phyloP scores from a whole-genome alignment of 768 basidiomycete species.

The Coprinopsis cinerea region DNA sequence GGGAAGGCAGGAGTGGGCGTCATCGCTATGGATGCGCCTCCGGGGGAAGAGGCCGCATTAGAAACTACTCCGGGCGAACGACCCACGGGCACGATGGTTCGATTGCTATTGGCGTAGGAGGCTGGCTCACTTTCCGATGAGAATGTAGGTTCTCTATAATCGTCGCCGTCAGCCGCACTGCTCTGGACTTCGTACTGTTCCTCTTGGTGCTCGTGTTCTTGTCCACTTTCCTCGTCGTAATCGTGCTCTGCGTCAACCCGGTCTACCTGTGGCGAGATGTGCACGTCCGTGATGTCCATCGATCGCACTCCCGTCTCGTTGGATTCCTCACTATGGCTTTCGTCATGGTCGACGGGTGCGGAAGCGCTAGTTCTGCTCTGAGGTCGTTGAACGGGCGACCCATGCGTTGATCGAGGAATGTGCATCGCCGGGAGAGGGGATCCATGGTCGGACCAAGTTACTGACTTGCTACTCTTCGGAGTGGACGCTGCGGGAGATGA shows the following conservation, averaged over 20 bases:
- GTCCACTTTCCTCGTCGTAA: constrained; percentile 18
- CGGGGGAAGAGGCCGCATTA: constrained; percentile 40
- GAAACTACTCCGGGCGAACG: constrained; percentile 30
- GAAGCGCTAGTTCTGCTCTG: constrained; percentile 15
- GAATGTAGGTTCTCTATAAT: constrained; percentile 56
- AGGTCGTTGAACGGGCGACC: constrained; percentile 38
- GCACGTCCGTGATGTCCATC: constrained; percentile 52
- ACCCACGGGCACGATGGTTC: constrained; percentile 23
- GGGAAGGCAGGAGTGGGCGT: constrained; percentile 69
- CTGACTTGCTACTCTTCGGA: constrained; percentile 49
- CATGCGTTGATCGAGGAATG: constrained; percentile 45
- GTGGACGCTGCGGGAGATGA: constrained; percentile 63
- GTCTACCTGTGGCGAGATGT: constrained; percentile 35
- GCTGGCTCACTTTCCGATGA: constrained; percentile 57
- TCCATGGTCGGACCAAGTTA: constrained; percentile 31
- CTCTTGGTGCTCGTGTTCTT: constrained; percentile 12
- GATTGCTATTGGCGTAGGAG: constrained; percentile 26
- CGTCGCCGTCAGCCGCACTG: constrained; percentile 9
- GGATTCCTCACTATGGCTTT: constrained; percentile 20
- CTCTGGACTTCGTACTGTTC: constrained; percentile 9
- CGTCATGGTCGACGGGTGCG: constrained; percentile 18
- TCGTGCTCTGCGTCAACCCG: constrained; percentile 19
- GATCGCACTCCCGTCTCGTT: constrained; percentile 32
- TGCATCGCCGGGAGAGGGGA: constrained; percentile 49
- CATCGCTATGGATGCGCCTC: constrained; percentile 42